Evolutionary conservation across 495 filamentous ascomycete genomes (phyloP).

Genomic region (Penicillium samsonianum): DNA sequence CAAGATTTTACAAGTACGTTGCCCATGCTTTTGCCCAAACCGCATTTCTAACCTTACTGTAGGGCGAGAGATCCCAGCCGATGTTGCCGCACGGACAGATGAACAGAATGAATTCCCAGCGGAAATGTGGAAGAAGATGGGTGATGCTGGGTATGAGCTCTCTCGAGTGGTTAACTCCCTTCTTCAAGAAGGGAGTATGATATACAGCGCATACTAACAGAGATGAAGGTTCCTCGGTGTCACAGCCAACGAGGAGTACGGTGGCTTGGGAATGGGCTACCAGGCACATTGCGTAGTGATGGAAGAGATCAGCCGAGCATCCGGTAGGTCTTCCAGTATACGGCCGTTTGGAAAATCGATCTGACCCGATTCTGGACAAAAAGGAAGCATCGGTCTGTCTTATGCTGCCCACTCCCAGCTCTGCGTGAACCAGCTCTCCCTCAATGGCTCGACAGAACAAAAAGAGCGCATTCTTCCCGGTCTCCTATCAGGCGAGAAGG

Average conservation of each 20-base stretch:
- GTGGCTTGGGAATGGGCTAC: constrained; percentile 89
- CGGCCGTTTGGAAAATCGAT: background rate
- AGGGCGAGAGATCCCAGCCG: constrained; percentile 69
- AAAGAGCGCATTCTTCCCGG: constrained; percentile 79
- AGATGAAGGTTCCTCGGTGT: constrained; percentile 74
- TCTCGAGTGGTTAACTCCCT: background rate
- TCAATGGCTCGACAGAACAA: constrained; percentile 81
- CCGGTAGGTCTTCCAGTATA: constrained; percentile 41
- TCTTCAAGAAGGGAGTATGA: background rate
- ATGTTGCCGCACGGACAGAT: constrained; percentile 80
- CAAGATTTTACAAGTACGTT: constrained; percentile 79
- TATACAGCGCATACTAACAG: constrained; percentile 3
- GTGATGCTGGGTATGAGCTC: constrained; percentile 67
- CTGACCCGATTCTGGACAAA: background rate
- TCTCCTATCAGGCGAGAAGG: constrained; percentile 75
- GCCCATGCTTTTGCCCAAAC: background rate
- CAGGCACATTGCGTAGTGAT: constrained; percentile 96
- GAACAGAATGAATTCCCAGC: constrained; percentile 82
- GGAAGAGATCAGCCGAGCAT: constrained; percentile 79
- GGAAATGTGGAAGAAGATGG: constrained; percentile 92
- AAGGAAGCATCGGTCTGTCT: constrained; percentile 84
- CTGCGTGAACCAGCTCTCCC: constrained; percentile 92
- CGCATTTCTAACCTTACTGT: constrained; percentile 11
- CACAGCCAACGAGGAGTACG: constrained; percentile 91
- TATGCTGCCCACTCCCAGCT: constrained; percentile 97